These are phyloP conservation scores for Plasmodium gonderi DNA, from an alignment of 169 alveolate species.

Conservation along the genomic window DNA sequence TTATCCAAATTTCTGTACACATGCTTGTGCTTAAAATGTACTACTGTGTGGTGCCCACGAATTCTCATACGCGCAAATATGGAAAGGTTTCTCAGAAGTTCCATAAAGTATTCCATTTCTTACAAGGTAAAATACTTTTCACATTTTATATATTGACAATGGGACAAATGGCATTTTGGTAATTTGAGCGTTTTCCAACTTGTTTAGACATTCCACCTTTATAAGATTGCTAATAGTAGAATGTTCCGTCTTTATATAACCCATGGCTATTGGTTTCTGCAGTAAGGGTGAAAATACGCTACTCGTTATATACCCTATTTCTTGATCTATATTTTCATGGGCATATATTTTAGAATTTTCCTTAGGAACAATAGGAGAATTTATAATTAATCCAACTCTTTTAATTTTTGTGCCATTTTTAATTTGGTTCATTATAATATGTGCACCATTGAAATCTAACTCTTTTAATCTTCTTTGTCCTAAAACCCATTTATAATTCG, in stretches of 20 bases:
- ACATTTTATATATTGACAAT: constrained; percentile 58
- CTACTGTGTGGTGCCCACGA: no score
- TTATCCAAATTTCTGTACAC: no score
- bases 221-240: constrained; percentile 7
- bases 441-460: constrained; percentile 72
- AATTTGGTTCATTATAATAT: constrained; percentile 60
- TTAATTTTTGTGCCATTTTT: constrained; percentile 66
- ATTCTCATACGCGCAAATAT: no score
- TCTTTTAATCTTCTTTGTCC: constrained; percentile 73
- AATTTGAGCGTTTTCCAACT: constrained; percentile 56
- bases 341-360: constrained; percentile 67
- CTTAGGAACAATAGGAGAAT: constrained; percentile 61
- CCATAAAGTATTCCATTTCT: no score
- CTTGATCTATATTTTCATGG: constrained; percentile 22
- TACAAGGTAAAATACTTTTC: no score
- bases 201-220: constrained; percentile 39
- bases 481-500: constrained; percentile 71
- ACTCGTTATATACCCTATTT: constrained; percentile 70
- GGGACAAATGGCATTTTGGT: constrained; percentile 75
- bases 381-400: constrained; percentile 47
- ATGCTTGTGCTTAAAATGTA: no score
- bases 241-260: constrained; percentile 46
- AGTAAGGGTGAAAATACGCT: constrained; percentile 61
- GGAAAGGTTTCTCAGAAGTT: no score
- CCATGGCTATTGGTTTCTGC: constrained; percentile 75